Conservation (phyloP, 306 rosid genomes). For the Dalbergia oliveri region DNA sequence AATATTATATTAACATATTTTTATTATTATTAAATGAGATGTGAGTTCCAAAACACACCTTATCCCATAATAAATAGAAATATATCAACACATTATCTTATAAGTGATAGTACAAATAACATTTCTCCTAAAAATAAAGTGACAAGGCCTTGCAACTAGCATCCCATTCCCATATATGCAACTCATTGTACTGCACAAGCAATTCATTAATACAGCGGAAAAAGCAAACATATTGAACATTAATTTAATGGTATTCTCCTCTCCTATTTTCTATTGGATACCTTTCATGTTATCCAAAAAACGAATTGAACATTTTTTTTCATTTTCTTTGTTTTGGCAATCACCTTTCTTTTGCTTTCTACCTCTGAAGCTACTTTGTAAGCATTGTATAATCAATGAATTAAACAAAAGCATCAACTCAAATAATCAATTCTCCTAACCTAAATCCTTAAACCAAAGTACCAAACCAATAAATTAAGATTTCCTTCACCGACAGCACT, state of each 20-base stretch:
- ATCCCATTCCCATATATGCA: conserved; percentile 26
- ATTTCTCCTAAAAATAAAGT: conserved; percentile 43
- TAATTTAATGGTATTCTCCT: conserved; percentile 1
- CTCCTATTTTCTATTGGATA: conserved; percentile 12
- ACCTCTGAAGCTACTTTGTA: conserved; percentile 35
- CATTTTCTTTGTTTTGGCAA: conserved; percentile 13
- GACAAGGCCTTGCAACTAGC: conserved; percentile 17
- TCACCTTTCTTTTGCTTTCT: conserved; percentile 13
- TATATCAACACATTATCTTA: no score
- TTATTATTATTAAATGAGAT: no score
- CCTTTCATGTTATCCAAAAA: conserved; percentile 3
- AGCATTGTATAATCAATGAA: conserved; percentile 48
- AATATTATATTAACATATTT: no score
- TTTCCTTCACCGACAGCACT: conserved; percentile 71
- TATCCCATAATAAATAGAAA: no score
- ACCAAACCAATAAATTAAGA: background rate
- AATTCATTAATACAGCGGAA: conserved; percentile 44
- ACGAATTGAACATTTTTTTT: background rate
- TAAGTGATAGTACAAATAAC: no score
- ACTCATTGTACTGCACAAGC: conserved; percentile 50
- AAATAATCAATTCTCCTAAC: conserved; percentile 49
- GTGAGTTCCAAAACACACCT: no score
- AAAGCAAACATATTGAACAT: conserved; percentile 26
- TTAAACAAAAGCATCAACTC: conserved; percentile 38
- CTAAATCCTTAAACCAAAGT: conserved; percentile 27